Evolutionary conservation across 345 rosid species (phyloP).

Genomic region (Kandelia obovata): DNA sequence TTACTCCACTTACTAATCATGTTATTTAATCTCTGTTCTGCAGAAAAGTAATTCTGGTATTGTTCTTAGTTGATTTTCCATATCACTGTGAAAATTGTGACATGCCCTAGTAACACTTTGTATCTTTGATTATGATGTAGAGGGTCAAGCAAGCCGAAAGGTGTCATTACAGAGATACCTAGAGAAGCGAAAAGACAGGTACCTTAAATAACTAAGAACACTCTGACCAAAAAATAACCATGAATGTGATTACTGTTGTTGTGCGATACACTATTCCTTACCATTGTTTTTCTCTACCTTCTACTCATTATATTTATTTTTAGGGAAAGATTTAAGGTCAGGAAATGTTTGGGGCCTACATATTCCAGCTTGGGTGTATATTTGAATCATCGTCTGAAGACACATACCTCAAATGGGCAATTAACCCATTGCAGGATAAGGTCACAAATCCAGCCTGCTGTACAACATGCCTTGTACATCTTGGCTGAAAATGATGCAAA

Average conservation of each 20-base stretch:
- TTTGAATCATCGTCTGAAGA: constrained; percentile 43
- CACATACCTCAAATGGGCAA: constrained; percentile 50
- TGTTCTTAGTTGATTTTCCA: background rate
- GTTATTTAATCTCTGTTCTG: background rate
- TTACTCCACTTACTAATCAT: background rate
- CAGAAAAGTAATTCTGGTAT: too few species aligned
- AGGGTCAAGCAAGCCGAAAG: constrained; percentile 66
- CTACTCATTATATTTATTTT: constrained; percentile 6
- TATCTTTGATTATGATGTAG: constrained; percentile 43
- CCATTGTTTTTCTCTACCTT: background rate
- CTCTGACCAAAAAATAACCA: background rate
- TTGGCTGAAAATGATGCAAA: constrained; percentile 1
- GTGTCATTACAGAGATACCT: constrained; percentile 64
- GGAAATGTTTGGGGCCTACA: constrained; percentile 49
- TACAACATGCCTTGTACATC: constrained; percentile 4
- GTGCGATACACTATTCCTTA: too few species aligned
- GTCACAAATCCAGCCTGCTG: constrained; percentile 44
- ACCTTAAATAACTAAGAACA: constrained; percentile 6
- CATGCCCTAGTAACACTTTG: constrained; percentile 19
- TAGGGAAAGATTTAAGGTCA: constrained; percentile 60
- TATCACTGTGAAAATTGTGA: background rate
- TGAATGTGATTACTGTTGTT: background rate
- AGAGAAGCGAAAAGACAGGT: constrained; percentile 88
- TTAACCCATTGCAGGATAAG: constrained; percentile 28
- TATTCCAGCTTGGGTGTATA: constrained; percentile 52